Evolutionary conservation across 768 basidiomycete species (phyloP).

Genomic region (Phallus indusiatus): DNA sequence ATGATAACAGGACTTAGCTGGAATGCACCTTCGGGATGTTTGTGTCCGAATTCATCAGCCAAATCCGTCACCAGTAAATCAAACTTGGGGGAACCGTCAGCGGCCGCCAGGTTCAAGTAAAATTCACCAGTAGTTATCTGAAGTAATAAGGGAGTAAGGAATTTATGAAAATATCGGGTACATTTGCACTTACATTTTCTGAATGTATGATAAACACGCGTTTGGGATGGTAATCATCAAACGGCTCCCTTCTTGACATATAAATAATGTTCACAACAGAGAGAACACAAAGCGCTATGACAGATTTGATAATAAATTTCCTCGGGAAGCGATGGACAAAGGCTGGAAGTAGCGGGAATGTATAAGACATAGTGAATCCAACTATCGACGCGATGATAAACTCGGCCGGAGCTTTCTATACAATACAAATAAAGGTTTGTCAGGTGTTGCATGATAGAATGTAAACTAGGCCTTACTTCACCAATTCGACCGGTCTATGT

Average conservation of each 20-base stretch:
- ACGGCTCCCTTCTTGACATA: conserved; percentile 53
- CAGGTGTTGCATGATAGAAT: not conserved
- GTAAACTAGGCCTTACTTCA: conserved; percentile 22
- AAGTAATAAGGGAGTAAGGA: not conserved
- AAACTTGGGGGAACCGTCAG: conserved; percentile 78
- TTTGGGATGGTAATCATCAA: conserved; percentile 82
- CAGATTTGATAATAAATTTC: conserved; percentile 29
- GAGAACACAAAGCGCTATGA: conserved; percentile 32
- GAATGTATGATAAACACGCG: conserved; percentile 74
- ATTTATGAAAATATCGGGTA: not conserved
- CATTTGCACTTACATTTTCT: conserved; percentile 61
- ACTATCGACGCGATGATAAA: conserved; percentile 80
- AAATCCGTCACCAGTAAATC: conserved; percentile 51
- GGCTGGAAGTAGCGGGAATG: conserved; percentile 52
- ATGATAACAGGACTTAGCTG: not conserved
- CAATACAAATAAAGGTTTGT: not conserved
- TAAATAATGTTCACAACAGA: conserved; percentile 46
- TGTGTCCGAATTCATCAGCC: conserved; percentile 20
- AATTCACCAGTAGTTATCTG: conserved; percentile 67
- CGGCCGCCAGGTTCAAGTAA: conserved; percentile 69
- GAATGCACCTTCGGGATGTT: not conserved
- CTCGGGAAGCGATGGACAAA: conserved; percentile 65
- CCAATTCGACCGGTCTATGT: conserved; percentile 74
- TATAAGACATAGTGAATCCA: conserved; percentile 43
- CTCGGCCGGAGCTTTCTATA: conserved; percentile 70